These are phyloP conservation scores for Cylindricascospora bacillispora DNA, from an alignment of 1,139 yeast species.

Conservation along the genomic window DNA sequence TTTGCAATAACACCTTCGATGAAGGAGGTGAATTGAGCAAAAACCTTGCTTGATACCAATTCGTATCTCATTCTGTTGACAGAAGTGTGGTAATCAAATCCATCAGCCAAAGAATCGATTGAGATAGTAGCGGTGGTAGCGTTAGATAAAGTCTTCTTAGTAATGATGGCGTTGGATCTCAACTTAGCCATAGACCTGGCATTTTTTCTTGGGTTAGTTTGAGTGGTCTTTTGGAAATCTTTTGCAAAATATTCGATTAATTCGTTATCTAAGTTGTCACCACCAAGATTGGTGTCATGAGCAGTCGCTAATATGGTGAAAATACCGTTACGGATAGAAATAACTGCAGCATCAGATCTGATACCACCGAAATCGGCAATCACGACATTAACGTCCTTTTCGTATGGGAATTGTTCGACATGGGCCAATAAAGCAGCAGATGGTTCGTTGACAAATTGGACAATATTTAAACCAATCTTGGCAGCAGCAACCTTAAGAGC, in stretches of 20 bases:
- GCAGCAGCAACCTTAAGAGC: slow-evolving; percentile 51
- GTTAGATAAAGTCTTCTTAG: slow-evolving; percentile 86
- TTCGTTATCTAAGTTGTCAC: slow-evolving; percentile 70
- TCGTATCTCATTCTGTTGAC: slow-evolving; percentile 93
- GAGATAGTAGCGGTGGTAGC: slow-evolving; percentile 85
- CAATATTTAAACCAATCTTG: slow-evolving; percentile 64
- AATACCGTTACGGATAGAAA: slow-evolving; percentile 77
- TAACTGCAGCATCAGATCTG: slow-evolving; percentile 90
- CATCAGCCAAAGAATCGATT: slow-evolving; percentile 89
- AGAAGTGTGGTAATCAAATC: slow-evolving; percentile 83
- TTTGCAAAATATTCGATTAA: slow-evolving; percentile 76
- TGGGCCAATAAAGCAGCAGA: slow-evolving; percentile 77
- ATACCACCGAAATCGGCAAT: slow-evolving; percentile 97
- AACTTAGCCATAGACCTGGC: slow-evolving; percentile 84
- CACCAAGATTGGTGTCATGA: slow-evolving; percentile 78
- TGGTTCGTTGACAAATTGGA: slow-evolving; percentile 89
- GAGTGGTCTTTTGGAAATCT: slow-evolving; percentile 84
- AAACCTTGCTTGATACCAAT: slow-evolving; percentile 68
- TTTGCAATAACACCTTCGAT: slow-evolving; percentile 63
- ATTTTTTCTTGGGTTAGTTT: slow-evolving; percentile 68
- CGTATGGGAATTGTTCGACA: slow-evolving; percentile 40
- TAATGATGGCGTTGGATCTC: slow-evolving; percentile 67
- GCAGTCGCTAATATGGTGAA: slow-evolving; percentile 79
- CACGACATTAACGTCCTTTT: slow-evolving; percentile 68
- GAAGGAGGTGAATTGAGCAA: slow-evolving; percentile 63